Conservation (phyloP, 2,329 filamentous ascomycete genomes). For the Cadophora sp. region DNA sequence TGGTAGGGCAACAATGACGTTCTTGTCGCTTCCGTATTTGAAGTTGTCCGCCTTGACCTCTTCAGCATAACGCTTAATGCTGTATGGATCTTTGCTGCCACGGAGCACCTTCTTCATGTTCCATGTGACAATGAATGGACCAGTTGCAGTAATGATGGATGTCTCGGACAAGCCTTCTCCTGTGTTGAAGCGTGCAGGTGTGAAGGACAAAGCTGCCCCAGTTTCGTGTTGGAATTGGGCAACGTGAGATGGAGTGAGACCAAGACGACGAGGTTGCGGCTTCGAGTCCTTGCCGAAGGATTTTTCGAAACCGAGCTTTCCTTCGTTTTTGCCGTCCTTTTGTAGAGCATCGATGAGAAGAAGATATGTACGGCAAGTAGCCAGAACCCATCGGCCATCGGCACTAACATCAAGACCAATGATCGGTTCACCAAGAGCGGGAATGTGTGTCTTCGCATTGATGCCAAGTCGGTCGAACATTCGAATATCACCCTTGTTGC, state of each 20-base stretch:
- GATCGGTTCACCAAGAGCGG: conserved; percentile 92
- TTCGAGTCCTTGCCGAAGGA: conserved; percentile 92
- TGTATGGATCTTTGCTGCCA: conserved; percentile 86
- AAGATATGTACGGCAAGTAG: conserved; percentile 92
- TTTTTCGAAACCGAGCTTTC: conserved; percentile 97
- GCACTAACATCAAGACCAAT: conserved; percentile 94
- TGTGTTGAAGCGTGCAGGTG: conserved; percentile 91
- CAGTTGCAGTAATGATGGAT: conserved; percentile 94
- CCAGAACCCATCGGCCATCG: conserved; percentile 94
- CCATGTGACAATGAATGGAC: conserved; percentile 97
- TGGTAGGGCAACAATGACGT: conserved; percentile 94
- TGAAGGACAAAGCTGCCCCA: conserved; percentile 84
- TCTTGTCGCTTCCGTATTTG: conserved; percentile 96
- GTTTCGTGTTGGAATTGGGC: conserved; percentile 98
- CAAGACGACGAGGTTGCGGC: conserved; percentile 89
- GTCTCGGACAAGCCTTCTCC: conserved; percentile 83
- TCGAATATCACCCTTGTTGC: conserved; percentile 96
- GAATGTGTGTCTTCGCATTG: conserved; percentile 96
- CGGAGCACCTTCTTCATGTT: conserved; percentile 87
- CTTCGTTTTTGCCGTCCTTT: conserved; percentile 92
- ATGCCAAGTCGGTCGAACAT: conserved; percentile 96
- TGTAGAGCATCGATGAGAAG: conserved; percentile 92
- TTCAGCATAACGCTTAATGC: conserved; percentile 94
- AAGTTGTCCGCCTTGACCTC: conserved; percentile 99
- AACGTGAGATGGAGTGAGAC: conserved; percentile 87